These are phyloP conservation scores for Candida gorgasii DNA, from an alignment of 805 yeast species.

Conservation along the genomic window DNA sequence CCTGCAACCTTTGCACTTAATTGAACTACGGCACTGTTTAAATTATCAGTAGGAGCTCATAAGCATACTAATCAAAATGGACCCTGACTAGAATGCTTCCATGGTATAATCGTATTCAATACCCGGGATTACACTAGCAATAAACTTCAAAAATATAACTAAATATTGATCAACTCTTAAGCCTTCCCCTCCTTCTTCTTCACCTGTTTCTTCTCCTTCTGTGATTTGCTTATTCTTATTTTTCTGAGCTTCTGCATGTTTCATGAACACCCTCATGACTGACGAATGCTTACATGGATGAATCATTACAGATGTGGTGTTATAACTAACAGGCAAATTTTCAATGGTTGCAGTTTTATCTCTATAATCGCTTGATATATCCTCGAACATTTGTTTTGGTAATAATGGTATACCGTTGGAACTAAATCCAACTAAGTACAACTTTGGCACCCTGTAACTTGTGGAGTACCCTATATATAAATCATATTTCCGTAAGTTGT, in stretches of 20 bases:
- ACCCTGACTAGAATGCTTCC: constrained; percentile 86
- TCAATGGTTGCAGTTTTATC: constrained; percentile 97
- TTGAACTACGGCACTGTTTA: no score
- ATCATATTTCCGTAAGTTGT: constrained; percentile 71
- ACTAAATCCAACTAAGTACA: constrained; percentile 87
- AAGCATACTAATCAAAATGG: no score
- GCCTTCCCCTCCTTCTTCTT: constrained; percentile 27
- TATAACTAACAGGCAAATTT: constrained; percentile 77
- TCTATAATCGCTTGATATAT: constrained; percentile 86
- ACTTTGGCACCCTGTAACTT: constrained; percentile 91
- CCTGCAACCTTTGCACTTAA: no score
- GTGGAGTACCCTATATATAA: constrained; percentile 91
- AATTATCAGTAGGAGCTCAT: no score
- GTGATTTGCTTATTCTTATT: constrained; percentile 17
- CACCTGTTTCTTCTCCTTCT: constrained; percentile 17
- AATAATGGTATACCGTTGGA: constrained; percentile 81
- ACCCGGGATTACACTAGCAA: constrained; percentile 96
- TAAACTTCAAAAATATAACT: constrained; percentile 86
- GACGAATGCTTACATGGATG: constrained; percentile 96
- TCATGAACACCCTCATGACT: constrained; percentile 88
- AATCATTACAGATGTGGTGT: constrained; percentile 79
- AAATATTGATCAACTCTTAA: constrained; percentile 90
- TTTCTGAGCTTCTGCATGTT: constrained; percentile 54
- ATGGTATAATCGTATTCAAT: constrained; percentile 98
- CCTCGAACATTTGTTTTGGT: constrained; percentile 93